Evolutionary conservation across 106 monocot genomes (phyloP).

Genomic region (Allium fistulosum): DNA sequence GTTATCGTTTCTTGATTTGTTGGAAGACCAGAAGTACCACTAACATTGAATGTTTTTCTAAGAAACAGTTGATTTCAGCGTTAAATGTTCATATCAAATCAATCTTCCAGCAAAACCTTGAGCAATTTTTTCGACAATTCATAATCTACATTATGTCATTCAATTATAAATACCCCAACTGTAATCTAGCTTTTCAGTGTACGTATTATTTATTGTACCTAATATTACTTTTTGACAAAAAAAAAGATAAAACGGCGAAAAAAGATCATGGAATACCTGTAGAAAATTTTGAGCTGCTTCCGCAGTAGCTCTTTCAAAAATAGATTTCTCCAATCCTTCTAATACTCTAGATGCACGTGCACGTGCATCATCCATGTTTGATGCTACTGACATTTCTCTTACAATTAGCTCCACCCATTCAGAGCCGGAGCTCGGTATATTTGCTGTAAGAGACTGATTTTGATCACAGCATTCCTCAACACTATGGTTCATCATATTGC

Average conservation of each 20-base stretch:
- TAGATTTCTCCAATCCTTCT: conserved; percentile 59
- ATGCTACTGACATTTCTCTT: conserved; percentile 68
- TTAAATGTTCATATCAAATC: no score
- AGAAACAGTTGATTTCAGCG: no score
- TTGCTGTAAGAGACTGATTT: not conserved
- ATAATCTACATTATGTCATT: no score
- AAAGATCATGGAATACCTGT: conserved; percentile 25
- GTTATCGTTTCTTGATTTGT: no score
- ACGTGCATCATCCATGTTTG: conserved; percentile 65
- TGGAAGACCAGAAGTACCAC: no score
- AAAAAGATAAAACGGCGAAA: not conserved
- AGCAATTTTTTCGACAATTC: no score
- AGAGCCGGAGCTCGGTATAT: conserved; percentile 26
- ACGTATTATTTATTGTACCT: no score
- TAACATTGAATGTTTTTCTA: no score
- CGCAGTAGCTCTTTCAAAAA: conserved; percentile 22
- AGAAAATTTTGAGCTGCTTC: conserved; percentile 30
- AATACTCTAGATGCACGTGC: conserved; percentile 55
- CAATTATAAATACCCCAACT: no score
- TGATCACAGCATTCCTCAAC: not conserved
- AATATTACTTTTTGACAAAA: no score
- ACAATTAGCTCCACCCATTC: conserved; percentile 86
- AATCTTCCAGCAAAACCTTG: no score
- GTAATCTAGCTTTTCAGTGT: no score
- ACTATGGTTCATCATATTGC: not conserved